Evolutionary conservation across 805 yeast species (phyloP).

Genomic region (Kluyveromyces siamensis): DNA sequence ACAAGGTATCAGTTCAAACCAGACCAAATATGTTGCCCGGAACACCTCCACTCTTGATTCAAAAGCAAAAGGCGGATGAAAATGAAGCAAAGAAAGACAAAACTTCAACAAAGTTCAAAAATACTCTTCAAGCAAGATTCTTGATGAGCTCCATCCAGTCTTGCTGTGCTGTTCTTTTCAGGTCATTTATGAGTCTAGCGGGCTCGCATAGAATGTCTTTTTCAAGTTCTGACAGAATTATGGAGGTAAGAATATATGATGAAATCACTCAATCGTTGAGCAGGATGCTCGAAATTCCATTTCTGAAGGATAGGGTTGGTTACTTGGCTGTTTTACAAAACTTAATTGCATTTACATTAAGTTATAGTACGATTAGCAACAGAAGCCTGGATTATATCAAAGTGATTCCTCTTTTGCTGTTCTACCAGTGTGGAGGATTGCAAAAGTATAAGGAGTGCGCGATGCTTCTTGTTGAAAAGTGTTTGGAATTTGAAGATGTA

Average conservation of each 20-base stretch:
- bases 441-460: slow-evolving; percentile 16
- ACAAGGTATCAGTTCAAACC: slow-evolving; percentile 37
- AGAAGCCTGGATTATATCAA: slow-evolving; percentile 25
- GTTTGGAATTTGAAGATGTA: slow-evolving; percentile 18
- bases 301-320: slow-evolving; percentile 17
- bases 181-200: slow-evolving; percentile 37
- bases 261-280: slow-evolving; percentile 14
- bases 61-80: slow-evolving; percentile 31
- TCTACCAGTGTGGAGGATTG: slow-evolving; percentile 45
- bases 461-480: slow-evolving; percentile 14
- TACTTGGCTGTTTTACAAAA: slow-evolving; percentile 31
- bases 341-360: slow-evolving; percentile 29
- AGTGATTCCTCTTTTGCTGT: slow-evolving; percentile 35
- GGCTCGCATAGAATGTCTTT: slow-evolving; percentile 32
- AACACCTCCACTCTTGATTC: slow-evolving; percentile 35
- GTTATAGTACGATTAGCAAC: slow-evolving; percentile 24
- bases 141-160: slow-evolving; percentile 42
- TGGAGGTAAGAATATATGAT: slow-evolving; percentile 33
- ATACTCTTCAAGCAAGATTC: slow-evolving; percentile 47
- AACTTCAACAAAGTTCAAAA: slow-evolving; percentile 53
- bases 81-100: slow-evolving; percentile 26
- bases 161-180: slow-evolving; percentile 33
- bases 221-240: slow-evolving; percentile 28
- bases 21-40: slow-evolving; percentile 33
- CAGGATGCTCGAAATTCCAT: slow-evolving; percentile 18